phyloP scores from a whole-genome alignment of 139 green algal genomes.

The Ettlia oleoabundans region DNA sequence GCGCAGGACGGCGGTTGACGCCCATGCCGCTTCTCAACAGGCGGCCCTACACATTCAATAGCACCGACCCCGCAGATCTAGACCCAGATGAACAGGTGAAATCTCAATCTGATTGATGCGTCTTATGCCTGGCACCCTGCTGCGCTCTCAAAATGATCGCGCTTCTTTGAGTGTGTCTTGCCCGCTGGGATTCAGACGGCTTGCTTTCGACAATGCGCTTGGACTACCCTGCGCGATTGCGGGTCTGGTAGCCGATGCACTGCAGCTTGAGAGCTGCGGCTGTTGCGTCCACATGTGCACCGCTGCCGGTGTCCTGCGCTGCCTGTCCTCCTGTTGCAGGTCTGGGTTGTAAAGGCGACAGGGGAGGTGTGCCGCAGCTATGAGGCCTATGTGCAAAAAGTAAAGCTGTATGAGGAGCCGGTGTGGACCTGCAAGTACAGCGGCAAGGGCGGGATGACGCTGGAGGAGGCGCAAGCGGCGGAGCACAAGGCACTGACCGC shows the following conservation, averaged over 20 bases:
- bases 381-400: conserved; percentile 16
- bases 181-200: too few species aligned
- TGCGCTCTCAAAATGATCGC: too few species aligned
- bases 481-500: conserved; percentile 26
- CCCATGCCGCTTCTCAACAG: conserved; percentile 14
- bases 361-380: conserved; percentile 33
- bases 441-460: conserved; percentile 30
- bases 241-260: too few species aligned
- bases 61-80: too few species aligned
- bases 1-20: too few species aligned
- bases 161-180: too few species aligned
- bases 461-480: conserved; percentile 22
- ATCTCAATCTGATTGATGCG: too few species aligned
- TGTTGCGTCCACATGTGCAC: neutral
- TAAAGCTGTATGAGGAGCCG: conserved; percentile 16
- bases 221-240: too few species aligned
- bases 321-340: neutral
- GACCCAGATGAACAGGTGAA: too few species aligned
- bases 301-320: neutral
- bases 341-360: conserved; percentile 16
- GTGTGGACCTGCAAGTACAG: conserved; percentile 29
- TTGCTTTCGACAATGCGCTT: too few species aligned
- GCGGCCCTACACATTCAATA: neutral
- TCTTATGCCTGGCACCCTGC: too few species aligned
- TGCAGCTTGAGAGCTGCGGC: too few species aligned